phyloP scores from a whole-genome alignment of 495 filamentous ascomycete species.

The Cercophora scortea region DNA sequence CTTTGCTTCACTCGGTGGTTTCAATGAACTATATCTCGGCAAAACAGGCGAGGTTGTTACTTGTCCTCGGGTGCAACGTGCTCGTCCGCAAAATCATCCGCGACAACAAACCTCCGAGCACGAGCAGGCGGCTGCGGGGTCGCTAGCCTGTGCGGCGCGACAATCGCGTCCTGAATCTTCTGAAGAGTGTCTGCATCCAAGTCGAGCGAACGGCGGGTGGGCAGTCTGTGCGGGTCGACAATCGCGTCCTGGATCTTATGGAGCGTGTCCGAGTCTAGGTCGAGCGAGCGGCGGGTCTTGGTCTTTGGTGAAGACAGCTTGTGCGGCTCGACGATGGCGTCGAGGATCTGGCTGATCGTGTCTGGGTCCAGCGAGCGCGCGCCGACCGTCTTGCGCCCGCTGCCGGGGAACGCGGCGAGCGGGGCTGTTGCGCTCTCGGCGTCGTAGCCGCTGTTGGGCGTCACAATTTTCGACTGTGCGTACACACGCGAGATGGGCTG shows the following conservation, averaged over 20 bases:
- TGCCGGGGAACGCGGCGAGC: conserved; percentile 1
- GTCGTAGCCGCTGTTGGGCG: conserved; percentile 7
- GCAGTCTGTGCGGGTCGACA: neutral
- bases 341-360: too few relatives aligned
- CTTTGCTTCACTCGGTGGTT: too few relatives aligned
- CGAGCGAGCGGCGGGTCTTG: too few relatives aligned
- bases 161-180: too few relatives aligned
- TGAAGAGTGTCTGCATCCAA: neutral
- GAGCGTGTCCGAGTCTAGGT: too few relatives aligned
- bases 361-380: too few relatives aligned
- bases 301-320: too few relatives aligned
- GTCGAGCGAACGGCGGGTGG: neutral
- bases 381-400: neutral
- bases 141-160: neutral
- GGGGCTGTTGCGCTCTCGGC: neutral
- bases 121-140: neutral
- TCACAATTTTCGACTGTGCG: conserved; percentile 14
- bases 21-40: too few relatives aligned
- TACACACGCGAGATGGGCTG: conserved; percentile 12
- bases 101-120: neutral
- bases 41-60: too few relatives aligned
- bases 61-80: neutral
- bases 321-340: too few relatives aligned
- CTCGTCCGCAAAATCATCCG: neutral
- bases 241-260: too few relatives aligned